Evolutionary conservation across 23 red algal genomes (phyloP).

Genomic region (Gracilaria domingensis): DNA sequence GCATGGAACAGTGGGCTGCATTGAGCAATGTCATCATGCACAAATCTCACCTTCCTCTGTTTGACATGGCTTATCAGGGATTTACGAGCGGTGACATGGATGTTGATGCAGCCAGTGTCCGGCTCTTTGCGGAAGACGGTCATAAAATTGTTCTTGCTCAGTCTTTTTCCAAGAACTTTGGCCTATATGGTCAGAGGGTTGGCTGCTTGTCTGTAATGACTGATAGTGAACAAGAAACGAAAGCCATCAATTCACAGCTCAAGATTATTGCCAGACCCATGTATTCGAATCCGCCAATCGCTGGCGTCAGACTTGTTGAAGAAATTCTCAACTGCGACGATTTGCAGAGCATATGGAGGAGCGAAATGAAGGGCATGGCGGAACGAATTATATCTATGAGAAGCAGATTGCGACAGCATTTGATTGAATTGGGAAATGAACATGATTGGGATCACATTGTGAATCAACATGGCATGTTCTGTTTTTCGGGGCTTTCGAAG

Average conservation of each 20-base stretch:
- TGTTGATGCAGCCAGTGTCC: slow-evolving; percentile 77
- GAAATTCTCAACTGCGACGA: slow-evolving; percentile 73
- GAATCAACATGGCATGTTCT: slow-evolving; percentile 95
- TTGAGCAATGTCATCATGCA: slow-evolving; percentile 68
- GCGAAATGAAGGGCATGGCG: slow-evolving; percentile 89
- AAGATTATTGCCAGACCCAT: slow-evolving; percentile 85
- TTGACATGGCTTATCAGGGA: slow-evolving; percentile 97
- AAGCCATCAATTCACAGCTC: slow-evolving; percentile 80
- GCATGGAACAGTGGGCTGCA: slow-evolving; percentile 72
- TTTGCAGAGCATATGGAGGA: slow-evolving; percentile 72
- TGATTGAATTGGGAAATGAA: slow-evolving; percentile 52
- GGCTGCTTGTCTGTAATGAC: slow-evolving; percentile 82
- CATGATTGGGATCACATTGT: slow-evolving; percentile 85
- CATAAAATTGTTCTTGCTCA: slow-evolving; percentile 83
- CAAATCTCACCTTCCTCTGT: slow-evolving; percentile 67
- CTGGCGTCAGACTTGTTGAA: slow-evolving; percentile 72
- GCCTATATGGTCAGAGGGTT: slow-evolving; percentile 89
- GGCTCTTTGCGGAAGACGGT: slow-evolving; percentile 74
- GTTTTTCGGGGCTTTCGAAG: slow-evolving; percentile 74
- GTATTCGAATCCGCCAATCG: slow-evolving; percentile 86
- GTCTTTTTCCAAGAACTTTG: slow-evolving; percentile 89
- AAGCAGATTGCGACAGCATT: slow-evolving; percentile 50
- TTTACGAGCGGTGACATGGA: slow-evolving; percentile 88
- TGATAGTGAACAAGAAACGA: slow-evolving; percentile 59
- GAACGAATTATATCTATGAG: slow-evolving; percentile 82